Conservation (phyloP, 148 eudicot genomes). For the Rhododendron griersonianum region DNA sequence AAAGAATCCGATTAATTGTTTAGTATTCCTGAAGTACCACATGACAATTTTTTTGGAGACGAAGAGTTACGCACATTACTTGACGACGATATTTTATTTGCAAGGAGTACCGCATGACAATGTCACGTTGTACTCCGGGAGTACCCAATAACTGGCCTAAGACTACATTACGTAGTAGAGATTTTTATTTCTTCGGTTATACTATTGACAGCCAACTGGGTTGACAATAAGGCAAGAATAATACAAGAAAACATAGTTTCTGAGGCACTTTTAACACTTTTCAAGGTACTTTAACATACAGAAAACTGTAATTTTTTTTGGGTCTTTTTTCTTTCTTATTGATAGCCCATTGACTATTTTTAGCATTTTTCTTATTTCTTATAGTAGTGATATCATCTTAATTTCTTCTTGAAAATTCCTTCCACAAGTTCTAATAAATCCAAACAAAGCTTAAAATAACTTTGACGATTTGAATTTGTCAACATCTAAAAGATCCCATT, state of each 20-base stretch:
- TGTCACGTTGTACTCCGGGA: too few species aligned
- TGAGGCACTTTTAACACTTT: too few species aligned
- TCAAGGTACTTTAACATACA: background rate
- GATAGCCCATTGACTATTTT: background rate
- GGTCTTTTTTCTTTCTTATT: background rate
- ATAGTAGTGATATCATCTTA: background rate
- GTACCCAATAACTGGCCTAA: too few species aligned
- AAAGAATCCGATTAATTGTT: too few species aligned
- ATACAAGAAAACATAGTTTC: too few species aligned
- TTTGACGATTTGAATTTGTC: background rate
- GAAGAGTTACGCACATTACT: background rate
- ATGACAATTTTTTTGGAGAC: too few species aligned
- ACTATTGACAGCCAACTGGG: too few species aligned
- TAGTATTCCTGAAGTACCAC: too few species aligned
- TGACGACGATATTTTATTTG: background rate
- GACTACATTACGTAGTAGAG: too few species aligned
- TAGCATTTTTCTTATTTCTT: background rate
- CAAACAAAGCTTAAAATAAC: background rate
- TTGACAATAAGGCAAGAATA: background rate
- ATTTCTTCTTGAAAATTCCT: background rate
- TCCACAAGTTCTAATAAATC: background rate
- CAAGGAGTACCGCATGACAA: too few species aligned
- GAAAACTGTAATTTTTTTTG: too few species aligned
- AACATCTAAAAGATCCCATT: conserved; percentile 4
- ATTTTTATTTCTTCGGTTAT: too few species aligned